phyloP scores from a whole-genome alignment of 495 filamentous ascomycete genomes.

The Xylaria venustula region DNA sequence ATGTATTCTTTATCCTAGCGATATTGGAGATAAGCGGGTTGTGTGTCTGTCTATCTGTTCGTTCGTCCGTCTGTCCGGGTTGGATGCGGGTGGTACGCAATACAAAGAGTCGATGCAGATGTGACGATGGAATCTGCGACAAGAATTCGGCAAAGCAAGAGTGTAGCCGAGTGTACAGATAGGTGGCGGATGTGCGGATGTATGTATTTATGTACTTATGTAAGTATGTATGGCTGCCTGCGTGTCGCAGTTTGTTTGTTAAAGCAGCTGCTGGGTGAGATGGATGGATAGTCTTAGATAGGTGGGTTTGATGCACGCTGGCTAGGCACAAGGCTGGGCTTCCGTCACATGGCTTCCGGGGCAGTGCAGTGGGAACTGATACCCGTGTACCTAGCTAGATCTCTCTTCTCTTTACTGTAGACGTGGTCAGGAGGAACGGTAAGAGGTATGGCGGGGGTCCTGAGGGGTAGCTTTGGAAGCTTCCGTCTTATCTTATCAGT shows the following conservation, averaged over 20 bases:
- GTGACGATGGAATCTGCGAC: no score
- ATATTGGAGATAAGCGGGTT: background rate
- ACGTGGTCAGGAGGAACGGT: background rate
- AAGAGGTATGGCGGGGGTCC: background rate
- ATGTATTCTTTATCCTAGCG: conserved; percentile 12
- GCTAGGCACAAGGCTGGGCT: conserved; percentile 14
- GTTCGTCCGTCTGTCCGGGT: no score
- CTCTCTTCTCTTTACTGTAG: no score
- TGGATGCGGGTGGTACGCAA: background rate
- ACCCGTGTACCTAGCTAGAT: no score
- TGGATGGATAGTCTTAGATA: background rate
- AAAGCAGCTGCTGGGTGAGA: background rate
- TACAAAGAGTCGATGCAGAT: conserved; percentile 1
- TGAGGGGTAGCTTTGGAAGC: background rate
- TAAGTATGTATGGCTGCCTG: background rate
- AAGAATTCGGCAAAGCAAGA: background rate
- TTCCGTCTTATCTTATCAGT: background rate
- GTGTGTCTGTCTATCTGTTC: background rate
- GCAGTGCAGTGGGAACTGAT: background rate
- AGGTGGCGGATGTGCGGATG: no score
- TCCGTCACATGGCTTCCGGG: conserved; percentile 13
- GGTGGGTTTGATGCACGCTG: conserved; percentile 12
- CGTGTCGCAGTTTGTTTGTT: conserved; percentile 6
- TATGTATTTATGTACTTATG: background rate
- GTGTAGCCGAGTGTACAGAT: background rate